Base-by-base conservation (phyloP, 2,329 filamentous ascomycete genomes). In the Chrysoporthe deuterocubensis region DNA sequence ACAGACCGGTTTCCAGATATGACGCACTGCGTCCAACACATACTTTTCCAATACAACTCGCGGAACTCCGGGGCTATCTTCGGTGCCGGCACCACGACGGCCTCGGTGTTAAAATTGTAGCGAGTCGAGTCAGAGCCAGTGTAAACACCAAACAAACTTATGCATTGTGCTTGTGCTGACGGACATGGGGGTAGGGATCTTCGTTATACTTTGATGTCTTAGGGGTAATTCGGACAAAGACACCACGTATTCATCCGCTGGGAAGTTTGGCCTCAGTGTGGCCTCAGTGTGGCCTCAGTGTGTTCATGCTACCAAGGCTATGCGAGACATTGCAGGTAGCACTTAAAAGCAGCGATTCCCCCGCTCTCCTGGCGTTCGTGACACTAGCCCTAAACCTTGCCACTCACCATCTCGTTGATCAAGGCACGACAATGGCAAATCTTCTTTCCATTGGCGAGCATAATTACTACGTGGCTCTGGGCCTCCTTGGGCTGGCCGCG, bases 401-500 rank as follows among this genome's bases (percentile, higher is more conserved):
- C n/a, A 14, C 18, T 8, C 9, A 6, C 4, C 18, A 3, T 16
- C 32, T 58, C 16, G 13, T 18, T 5, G 34, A 9, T 2, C 32
- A 9, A n/a, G 11, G 9, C 50, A 13, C 26, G 40, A 18, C 26
- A 8, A 43, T 66, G n/a, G 34, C 58, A 16, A 44, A 66, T 4
- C 32, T 63, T 13, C 32, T 32, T 26, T 42, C 59, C 21, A 14
- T 42, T 2, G 21, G 64, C 52, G 40, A 60, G 37, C 43, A 61
- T 3, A 13, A 50, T 6, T 34, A 32, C 40, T 42, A 66, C 43
- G 16, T 64, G n/a, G 7, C 48, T 7, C 60, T 69, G 11, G 42
- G 44, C 34, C 46, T 61, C 1, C 16, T 64, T 48, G 56, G 54
- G 16, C 32, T 67, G 40, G 64, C 64, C 4, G 48, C 40, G 13